Evolutionary conservation across 2,329 filamentous ascomycete species (phyloP), one percentile per base, ranked within the genome.

Genomic region (Aaosphaeria pasadenensis): DNA sequence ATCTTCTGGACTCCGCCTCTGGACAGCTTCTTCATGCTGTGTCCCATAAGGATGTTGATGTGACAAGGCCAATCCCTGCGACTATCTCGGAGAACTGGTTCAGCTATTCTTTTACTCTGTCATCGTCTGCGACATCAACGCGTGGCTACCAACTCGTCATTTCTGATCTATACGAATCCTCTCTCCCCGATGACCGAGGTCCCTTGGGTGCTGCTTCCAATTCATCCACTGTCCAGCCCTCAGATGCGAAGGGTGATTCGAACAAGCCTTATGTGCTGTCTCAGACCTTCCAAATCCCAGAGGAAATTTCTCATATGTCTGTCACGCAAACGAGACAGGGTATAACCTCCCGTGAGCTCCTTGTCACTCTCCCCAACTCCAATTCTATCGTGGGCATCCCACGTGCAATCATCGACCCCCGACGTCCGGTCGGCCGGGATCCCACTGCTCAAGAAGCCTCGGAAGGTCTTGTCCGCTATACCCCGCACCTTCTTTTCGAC

Each of bases 41-140:
- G 41, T 82, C 77, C 0, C 86, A 96, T 64, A 71, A 79, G 5
- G 87, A 86, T 4, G 84, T 96, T 32, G 91, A 97, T 63, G 77
- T 82, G 1, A 76, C 73, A 42, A 86, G 91, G 64, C 80, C 86
- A 0, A 87, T 96, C 51, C 78, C 87, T 24, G 90, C 91, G 39
- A 82, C 84, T 29, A 78, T 96, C 45, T 88, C 91, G 0, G 94
- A 99, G 76, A 97, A 99, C 72, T 97, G 92, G 91, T 91, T 95
- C 63, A 81, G 86, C 5, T 97, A 95, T 74, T 87, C 89, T 6
- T 88, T 91, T 69, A 75, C 78, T 1, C 59, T 71, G 6, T 81
- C 85, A 52, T 74, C 78, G 28, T 62, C 73, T 3, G 71, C 77
- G n/a, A 77, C 79, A 47, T 56, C 67, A 11, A 49, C 60, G 46